Evolutionary conservation across 306 rosid species (phyloP).

Genomic region (Hylodesmum podocarpum): DNA sequence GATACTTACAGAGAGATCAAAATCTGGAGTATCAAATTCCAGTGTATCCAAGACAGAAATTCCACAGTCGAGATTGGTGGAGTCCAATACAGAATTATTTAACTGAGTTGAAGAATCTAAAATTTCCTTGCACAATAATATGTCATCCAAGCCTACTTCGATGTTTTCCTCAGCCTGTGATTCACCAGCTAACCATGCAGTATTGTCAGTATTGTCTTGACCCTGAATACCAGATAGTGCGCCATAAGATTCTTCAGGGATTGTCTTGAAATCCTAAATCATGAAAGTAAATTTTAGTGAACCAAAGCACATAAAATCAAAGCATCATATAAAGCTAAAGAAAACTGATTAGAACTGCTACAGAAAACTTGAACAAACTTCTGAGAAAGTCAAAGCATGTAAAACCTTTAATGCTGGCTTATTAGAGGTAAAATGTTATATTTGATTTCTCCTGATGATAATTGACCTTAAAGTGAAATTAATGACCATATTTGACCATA

Average conservation of each 20-base stretch:
- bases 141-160: constrained; percentile 49
- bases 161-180: constrained; percentile 56
- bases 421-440: not conserved
- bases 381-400: not conserved
- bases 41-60: constrained; percentile 60
- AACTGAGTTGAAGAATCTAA: constrained; percentile 38
- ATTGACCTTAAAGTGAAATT: not conserved
- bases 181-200: constrained; percentile 71
- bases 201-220: constrained; percentile 31
- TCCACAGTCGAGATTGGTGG: constrained; percentile 31
- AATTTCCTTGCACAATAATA: constrained; percentile 70
- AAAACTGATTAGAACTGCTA: not conserved
- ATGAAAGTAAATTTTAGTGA: constrained; percentile 14
- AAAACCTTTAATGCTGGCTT: not conserved
- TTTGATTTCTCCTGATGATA: not conserved
- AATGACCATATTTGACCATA: not conserved
- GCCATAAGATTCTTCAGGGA: constrained; percentile 31
- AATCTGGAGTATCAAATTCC: constrained; percentile 78
- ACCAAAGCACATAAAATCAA: constrained; percentile 3
- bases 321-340: too few relatives aligned
- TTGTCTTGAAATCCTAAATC: constrained; percentile 47
- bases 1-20: constrained; percentile 63
- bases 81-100: constrained; percentile 32
- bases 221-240: constrained; percentile 24
- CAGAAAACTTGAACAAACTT: not conserved